A percentile compares a stretch with the other conserved stretches of the same genome.
These are phyloP conservation scores for Plasmodium falciparum DNA, from an alignment of 169 alveolate species.

Conservation along the genomic window DNA sequence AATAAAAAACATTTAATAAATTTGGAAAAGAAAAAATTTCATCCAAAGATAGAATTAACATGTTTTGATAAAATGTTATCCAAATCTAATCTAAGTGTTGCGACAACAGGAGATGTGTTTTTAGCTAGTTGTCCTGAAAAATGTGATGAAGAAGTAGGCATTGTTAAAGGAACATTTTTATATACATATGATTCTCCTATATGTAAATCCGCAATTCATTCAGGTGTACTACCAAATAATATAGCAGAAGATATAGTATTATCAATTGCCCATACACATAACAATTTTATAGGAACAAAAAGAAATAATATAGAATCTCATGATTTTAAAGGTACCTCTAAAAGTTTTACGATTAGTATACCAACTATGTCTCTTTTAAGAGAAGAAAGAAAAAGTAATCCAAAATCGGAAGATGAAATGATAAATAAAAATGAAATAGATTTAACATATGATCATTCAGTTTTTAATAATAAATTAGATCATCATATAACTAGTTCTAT, in stretches of 20 bases:
- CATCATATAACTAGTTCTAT: background rate
- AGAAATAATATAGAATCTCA: constrained; percentile 68
- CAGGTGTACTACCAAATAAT: constrained; percentile 86
- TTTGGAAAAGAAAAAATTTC: constrained; percentile 79
- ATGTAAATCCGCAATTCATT: constrained; percentile 94
- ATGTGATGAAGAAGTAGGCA: constrained; percentile 74
- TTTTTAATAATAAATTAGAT: background rate
- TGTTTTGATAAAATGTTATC: constrained; percentile 83
- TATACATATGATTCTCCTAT: constrained; percentile 92
- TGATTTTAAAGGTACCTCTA: constrained; percentile 41
- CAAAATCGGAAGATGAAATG: constrained; percentile 39
- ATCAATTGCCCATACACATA: constrained; percentile 56
- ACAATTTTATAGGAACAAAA: constrained; percentile 48
- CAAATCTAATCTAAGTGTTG: constrained; percentile 78
- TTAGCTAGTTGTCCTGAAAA: constrained; percentile 77
- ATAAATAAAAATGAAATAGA: constrained; percentile 11
- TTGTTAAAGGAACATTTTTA: constrained; percentile 88
- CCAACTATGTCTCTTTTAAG: constrained; percentile 42
- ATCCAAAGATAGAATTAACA: constrained; percentile 80
- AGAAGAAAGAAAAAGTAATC: constrained; percentile 55
- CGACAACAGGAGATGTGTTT: constrained; percentile 77
- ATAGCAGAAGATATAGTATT: constrained; percentile 84
- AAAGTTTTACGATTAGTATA: constrained; percentile 58
- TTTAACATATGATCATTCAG: constrained; percentile 8
- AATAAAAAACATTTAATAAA: constrained; percentile 66